phyloP scores from a whole-genome alignment of 768 basidiomycete genomes.

The Daedalea quercina region DNA sequence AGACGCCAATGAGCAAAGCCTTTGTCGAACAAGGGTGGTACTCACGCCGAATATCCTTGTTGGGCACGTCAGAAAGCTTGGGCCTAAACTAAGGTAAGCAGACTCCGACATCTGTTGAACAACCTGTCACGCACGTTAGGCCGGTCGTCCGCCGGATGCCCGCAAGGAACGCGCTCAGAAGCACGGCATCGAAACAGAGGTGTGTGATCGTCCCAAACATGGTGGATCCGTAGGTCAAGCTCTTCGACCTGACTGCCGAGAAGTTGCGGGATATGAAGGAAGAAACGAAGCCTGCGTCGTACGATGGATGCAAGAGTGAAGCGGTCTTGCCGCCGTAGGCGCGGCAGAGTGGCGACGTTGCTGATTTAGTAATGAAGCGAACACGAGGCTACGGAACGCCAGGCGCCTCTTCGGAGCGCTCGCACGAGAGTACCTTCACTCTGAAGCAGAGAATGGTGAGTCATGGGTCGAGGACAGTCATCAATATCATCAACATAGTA shows the following conservation, averaged over 20 bases:
- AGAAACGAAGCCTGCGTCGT: neutral
- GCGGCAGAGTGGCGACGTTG: neutral
- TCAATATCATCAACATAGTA: too few species aligned
- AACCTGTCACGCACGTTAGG: constrained; percentile 60
- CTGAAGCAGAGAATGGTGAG: too few species aligned
- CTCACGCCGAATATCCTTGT: constrained; percentile 86
- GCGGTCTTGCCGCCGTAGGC: neutral
- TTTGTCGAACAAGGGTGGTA: constrained; percentile 10
- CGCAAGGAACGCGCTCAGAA: constrained; percentile 77
- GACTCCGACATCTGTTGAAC: neutral
- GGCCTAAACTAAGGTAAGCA: constrained; percentile 40
- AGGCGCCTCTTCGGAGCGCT: too few species aligned
- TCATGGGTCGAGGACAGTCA: too few species aligned
- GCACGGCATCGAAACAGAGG: constrained; percentile 68
- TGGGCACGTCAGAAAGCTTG: constrained; percentile 67
- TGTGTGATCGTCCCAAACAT: constrained; percentile 71
- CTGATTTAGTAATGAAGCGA: neutral
- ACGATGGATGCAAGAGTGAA: neutral
- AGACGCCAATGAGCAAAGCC: neutral
- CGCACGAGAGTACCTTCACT: too few species aligned
- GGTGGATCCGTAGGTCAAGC: neutral
- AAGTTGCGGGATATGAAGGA: neutral
- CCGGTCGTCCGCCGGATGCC: constrained; percentile 83
- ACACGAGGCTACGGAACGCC: neutral
- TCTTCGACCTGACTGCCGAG: neutral